These are phyloP conservation scores for Tetragonia tetragonoides DNA, from an alignment of 148 eudicot species.

Conservation along the genomic window DNA sequence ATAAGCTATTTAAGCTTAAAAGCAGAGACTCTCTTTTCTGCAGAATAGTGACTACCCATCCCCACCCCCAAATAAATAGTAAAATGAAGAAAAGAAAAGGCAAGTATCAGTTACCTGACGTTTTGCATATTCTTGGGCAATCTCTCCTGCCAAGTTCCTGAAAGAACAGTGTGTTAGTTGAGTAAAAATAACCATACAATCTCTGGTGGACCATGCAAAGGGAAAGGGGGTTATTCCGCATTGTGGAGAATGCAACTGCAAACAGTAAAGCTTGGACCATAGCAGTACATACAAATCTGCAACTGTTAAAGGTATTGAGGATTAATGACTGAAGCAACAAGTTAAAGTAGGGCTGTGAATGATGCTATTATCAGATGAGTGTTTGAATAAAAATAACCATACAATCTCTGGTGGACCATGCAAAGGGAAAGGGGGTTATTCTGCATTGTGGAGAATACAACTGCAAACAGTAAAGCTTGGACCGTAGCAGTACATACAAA, in stretches of 20 bases:
- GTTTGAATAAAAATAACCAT: background rate
- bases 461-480: background rate
- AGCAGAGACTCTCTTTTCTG: background rate
- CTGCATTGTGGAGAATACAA: background rate
- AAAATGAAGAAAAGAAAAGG: too few species aligned
- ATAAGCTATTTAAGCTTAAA: background rate
- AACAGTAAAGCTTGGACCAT: background rate
- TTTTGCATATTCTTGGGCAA: slow-evolving; percentile 66
- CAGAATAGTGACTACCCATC: too few species aligned
- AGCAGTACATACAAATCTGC: background rate
- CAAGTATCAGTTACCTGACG: slow-evolving; percentile 47
- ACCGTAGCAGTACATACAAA: background rate
- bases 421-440: background rate
- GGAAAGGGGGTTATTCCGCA: background rate
- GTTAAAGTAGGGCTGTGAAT: background rate
- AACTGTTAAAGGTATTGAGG: background rate
- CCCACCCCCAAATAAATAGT: background rate
- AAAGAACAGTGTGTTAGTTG: slow-evolving; percentile 1
- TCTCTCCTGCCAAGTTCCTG: slow-evolving; percentile 98
- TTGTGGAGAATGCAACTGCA: background rate
- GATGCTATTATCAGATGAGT: too few species aligned
- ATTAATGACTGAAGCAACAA: background rate
- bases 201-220: background rate
- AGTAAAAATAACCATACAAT: background rate
- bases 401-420: background rate